Evolutionary conservation across 1,139 yeast species (phyloP), one percentile per base, ranked within the genome.

Genomic region (Kodamaea sp.): DNA sequence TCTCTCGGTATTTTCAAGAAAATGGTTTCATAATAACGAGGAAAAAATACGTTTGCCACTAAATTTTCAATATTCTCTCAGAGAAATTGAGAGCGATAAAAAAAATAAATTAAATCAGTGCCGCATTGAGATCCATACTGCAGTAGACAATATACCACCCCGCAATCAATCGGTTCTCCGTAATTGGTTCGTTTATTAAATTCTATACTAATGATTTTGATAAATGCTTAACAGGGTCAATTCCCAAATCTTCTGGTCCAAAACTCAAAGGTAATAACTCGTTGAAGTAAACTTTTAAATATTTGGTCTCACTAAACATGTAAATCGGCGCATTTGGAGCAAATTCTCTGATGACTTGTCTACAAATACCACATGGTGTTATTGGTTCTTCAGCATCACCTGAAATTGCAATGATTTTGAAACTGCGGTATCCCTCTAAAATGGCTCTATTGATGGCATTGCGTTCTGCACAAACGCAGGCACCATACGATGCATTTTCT

Each of bases 401-500:
- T 4, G 86, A 68, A 23, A 88, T 81, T 2, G 89, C 96, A 42
- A 89, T 73, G 4, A 84, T 85, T 44, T 64, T 69, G 57, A 81
- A 78, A 26, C 50, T 38, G 7, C 52, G 60, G 51, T 73, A 60
- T 31, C 85, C 76, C 43, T 63, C 61, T 53, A 71, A 67, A 50
- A 82, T 73, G 0, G 95, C 90, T 41, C 77, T 77, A 20, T 79
- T 73, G 3, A 87, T 70, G 0, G 97, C 84, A 1, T 88, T 73
- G 40, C 96, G 68, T 57, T 92, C 98, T 2, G 98, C 98, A 60
- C 98, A 92, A 11, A 89, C 80, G 2, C 85, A 75, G 0, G 84
- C 97, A 8, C 92, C 94, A 54, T 85, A 90, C 31, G 94, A 81
- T 2, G 97, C 97, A 57, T 90, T 92, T 57, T 92, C 98, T 23